A percentile compares a stretch with the other conserved stretches of the same genome.
phyloP scores from a whole-genome alignment of 2,329 filamentous ascomycete genomes.

The Trichophyton schoenleinii region DNA sequence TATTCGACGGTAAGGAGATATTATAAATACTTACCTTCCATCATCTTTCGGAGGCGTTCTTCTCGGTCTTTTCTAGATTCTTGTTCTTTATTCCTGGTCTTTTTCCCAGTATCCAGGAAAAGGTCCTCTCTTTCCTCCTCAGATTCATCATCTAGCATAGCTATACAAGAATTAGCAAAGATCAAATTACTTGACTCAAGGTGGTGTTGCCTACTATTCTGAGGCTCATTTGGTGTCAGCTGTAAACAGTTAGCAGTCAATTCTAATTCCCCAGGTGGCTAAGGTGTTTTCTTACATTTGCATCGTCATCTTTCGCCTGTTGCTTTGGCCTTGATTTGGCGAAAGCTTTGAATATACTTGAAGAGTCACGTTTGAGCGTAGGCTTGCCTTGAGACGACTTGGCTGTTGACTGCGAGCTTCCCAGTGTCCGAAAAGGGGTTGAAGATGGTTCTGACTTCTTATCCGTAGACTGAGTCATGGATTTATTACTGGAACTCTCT shows the following conservation, averaged over 20 bases:
- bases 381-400: conserved; percentile 29
- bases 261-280: conserved; percentile 17
- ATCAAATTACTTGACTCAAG: not conserved
- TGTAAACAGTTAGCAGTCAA: conserved; percentile 13
- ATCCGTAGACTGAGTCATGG: not conserved
- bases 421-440: conserved; percentile 17
- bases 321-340: conserved; percentile 54
- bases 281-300: conserved; percentile 21
- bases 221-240: conserved; percentile 28
- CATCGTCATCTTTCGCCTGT: conserved; percentile 29
- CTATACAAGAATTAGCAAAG: conserved; percentile 15
- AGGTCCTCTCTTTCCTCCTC: conserved; percentile 44
- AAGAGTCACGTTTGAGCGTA: conserved; percentile 46
- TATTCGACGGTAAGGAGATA: conserved; percentile 15
- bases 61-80: conserved; percentile 49
- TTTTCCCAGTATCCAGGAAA: conserved; percentile 31
- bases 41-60: conserved; percentile 58
- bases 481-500: conserved; percentile 4
- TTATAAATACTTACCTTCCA: conserved; percentile 52
- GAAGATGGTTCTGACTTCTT: conserved; percentile 3
- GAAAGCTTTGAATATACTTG: conserved; percentile 65
- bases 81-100: conserved; percentile 24
- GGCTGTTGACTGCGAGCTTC: conserved; percentile 18
- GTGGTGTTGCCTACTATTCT: conserved; percentile 36
- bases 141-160: conserved; percentile 41